These are phyloP conservation scores for Solanum chiquidenum DNA, from an alignment of 257 asterid species.

Conservation along the genomic window DNA sequence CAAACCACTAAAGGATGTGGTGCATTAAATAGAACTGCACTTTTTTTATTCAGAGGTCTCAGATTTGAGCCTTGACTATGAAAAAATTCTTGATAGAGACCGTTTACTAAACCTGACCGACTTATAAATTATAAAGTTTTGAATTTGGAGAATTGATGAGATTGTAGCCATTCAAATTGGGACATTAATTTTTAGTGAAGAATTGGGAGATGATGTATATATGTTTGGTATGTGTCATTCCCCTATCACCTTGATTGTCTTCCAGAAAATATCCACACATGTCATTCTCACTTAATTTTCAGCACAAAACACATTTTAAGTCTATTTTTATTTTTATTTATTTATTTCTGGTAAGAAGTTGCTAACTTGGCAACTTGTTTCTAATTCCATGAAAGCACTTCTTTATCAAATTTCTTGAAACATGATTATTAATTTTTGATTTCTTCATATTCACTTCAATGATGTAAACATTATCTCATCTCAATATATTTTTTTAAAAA, in stretches of 20 bases:
- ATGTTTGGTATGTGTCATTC: neutral
- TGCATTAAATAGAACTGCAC: no score
- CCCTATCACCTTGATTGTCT: neutral
- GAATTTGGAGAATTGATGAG: neutral
- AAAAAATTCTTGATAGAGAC: no score
- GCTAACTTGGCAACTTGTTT: neutral
- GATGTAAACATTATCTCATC: neutral
- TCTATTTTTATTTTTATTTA: neutral
- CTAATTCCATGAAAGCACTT: neutral
- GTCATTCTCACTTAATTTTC: neutral
- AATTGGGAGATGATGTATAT: no score
- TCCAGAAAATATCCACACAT: neutral
- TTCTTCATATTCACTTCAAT: neutral
- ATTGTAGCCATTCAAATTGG: neutral
- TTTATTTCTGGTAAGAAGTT: neutral
- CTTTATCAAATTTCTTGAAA: neutral
- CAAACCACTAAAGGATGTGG: neutral
- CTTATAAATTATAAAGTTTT: no score
- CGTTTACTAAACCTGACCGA: no score
- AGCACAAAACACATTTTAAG: neutral
- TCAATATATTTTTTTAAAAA: neutral
- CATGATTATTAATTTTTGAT: neutral
- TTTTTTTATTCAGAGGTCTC: no score
- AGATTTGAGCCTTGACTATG: no score
- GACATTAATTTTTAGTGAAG: no score